Conservation (phyloP, 1,139 yeast genomes). For the Blastobotrys niveus region DNA sequence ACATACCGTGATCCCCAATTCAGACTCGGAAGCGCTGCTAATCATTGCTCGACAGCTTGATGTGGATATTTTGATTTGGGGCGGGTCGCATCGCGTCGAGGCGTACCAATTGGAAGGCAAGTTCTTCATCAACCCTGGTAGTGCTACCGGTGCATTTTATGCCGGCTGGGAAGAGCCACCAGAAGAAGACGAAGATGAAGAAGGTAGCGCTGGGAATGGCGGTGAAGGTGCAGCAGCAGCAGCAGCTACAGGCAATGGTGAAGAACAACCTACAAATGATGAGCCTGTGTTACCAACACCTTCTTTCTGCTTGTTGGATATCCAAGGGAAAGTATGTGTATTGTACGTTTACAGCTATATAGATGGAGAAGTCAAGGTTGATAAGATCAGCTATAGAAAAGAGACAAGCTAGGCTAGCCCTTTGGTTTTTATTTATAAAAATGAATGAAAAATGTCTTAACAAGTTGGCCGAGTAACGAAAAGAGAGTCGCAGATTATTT, state of each 20-base stretch:
- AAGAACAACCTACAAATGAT: no score
- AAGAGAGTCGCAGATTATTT: no score
- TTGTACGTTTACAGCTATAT: constrained; percentile 78
- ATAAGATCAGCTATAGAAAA: constrained; percentile 76
- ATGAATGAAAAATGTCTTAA: no score
- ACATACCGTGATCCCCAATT: constrained; percentile 72
- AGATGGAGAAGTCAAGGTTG: constrained; percentile 84
- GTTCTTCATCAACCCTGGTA: constrained; percentile 91
- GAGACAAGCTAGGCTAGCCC: constrained; percentile 9
- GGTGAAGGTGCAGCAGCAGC: constrained; percentile 20
- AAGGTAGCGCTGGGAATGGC: no score
- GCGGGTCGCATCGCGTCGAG: constrained; percentile 91
- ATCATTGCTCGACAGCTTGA: constrained; percentile 85
- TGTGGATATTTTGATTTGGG: constrained; percentile 90
- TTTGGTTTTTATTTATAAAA: neutral
- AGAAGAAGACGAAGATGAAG: constrained; percentile 30
- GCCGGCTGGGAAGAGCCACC: constrained; percentile 44
- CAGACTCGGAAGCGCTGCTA: constrained; percentile 78
- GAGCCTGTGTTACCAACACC: no score
- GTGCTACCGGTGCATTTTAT: constrained; percentile 86
- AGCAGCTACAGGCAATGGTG: no score
- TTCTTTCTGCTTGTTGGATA: constrained; percentile 81
- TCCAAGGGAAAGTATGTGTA: constrained; percentile 71
- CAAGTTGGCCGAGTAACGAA: no score
- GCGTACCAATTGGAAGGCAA: constrained; percentile 90